Evolutionary conservation across 1,139 yeast species (phyloP).

Genomic region (Kodamaea derodonti): DNA sequence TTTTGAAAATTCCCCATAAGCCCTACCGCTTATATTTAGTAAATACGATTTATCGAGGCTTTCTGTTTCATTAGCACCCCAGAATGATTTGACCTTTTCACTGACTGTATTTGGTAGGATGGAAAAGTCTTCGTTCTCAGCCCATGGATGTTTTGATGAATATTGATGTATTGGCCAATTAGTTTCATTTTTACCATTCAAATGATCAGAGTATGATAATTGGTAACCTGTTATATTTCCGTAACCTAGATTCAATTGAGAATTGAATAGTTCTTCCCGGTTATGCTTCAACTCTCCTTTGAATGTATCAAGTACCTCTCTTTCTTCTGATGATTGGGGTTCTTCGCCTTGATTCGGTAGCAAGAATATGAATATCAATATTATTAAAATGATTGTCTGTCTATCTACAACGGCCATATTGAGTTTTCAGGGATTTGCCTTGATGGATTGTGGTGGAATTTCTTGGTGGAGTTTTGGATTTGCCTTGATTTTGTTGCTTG

Average conservation of each 20-base stretch:
- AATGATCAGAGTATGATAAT: constrained; percentile 56
- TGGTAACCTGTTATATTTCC: constrained; percentile 73
- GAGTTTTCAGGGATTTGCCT: not conserved
- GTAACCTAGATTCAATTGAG: constrained; percentile 52
- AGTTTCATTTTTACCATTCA: constrained; percentile 37
- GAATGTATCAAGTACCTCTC: constrained; percentile 24
- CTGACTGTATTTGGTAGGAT: constrained; percentile 61
- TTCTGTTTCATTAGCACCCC: constrained; percentile 35
- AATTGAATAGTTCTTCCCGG: constrained; percentile 30
- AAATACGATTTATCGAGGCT: constrained; percentile 27
- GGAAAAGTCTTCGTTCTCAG: constrained; percentile 50
- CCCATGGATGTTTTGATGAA: constrained; percentile 44
- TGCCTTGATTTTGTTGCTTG: no score
- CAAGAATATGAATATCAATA: constrained; percentile 1
- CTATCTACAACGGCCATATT: constrained; percentile 1
- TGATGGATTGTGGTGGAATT: not conserved
- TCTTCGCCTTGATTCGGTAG: not conserved
- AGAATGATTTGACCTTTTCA: constrained; percentile 40
- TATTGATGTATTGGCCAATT: constrained; percentile 56
- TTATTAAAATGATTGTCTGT: not conserved
- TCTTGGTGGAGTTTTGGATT: not conserved
- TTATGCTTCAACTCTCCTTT: constrained; percentile 31
- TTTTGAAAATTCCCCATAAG: constrained; percentile 42
- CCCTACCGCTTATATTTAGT: constrained; percentile 48
- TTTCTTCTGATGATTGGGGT: constrained; percentile 1